These are phyloP conservation scores for Fagus crenata DNA, from an alignment of 306 rosid species.

Conservation along the genomic window DNA sequence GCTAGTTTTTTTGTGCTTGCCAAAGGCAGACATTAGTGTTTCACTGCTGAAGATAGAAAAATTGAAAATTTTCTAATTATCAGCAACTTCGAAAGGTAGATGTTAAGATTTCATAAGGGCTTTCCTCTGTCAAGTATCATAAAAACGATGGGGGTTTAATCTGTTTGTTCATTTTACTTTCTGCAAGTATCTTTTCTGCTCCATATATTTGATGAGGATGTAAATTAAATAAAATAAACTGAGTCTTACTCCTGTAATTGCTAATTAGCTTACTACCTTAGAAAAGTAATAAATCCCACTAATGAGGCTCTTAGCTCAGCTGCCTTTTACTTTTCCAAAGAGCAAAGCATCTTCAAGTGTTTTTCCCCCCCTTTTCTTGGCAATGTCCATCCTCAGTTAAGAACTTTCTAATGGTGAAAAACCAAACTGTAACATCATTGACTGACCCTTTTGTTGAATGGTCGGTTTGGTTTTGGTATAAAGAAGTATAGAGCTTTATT, in stretches of 20 bases:
- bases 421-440: conserved; percentile 3
- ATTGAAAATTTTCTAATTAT: no score
- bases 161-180: no score
- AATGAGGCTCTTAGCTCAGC: neutral
- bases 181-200: neutral
- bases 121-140: neutral
- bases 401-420: conserved; percentile 4
- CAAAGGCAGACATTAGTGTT: no score
- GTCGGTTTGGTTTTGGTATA: conserved; percentile 35
- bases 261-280: neutral
- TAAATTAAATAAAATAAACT: neutral
- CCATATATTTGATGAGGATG: no score
- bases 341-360: neutral
- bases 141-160: no score
- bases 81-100: no score
- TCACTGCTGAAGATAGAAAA: no score
- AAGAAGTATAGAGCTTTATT: neutral
- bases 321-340: conserved; percentile 4
- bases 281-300: neutral
- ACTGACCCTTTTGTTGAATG: neutral
- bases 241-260: neutral
- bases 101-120: no score
- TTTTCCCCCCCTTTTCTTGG: neutral
- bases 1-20: no score
- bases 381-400: neutral